Evolutionary conservation across 2,329 filamentous ascomycete genomes (phyloP), one percentile per base, ranked within the genome.

Genomic region (Alternaria viburni): DNA sequence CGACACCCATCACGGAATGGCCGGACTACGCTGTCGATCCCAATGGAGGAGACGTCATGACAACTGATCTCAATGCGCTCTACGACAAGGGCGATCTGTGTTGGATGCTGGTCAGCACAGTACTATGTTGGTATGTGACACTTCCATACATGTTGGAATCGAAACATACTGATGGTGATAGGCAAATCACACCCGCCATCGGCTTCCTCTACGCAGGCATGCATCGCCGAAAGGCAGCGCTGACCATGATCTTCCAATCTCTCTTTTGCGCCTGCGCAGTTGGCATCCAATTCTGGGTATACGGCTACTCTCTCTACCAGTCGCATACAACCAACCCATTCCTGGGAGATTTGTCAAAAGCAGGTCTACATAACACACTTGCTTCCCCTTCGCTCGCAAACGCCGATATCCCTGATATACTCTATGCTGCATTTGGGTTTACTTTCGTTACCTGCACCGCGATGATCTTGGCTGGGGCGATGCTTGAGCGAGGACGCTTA

Each of bases 181-280:
- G 74, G 74, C 74, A 76, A 59, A 77, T 77, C 36, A 77, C 74
- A 7, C 75, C 75, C 13, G 74, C 74, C 2, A 77, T 78, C 54
- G 76, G 76, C 26, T 78, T 78, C 26, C 68, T 78, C 6, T 78
- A 78, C 51, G 75, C 76, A 3, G 76, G 75, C 8, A 78, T 78
- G 76, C 75, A 77, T 46, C 62, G 74, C 46, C 57, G 69, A 23
- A 77, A 77, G 41, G 68, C 73, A 15, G 75, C 75, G 1, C 54
- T 85, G 62, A 84, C 83, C 0, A 84, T 85, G 80, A 76, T 85
- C 9, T 77, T 84, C 25, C 82, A 84, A 66, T 84, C 82, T 0
- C 78, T 85, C 1, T 84, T 84, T 69, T 84, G 83, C 30, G 79
- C 82, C 1, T 82, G 77, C 50, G 82, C 81, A 1, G 80, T 78